Percentiles rank a stretch among this genome's conserved stretches.
These are phyloP conservation scores for Elsinoe arachidis DNA, from an alignment of 2,329 filamentous ascomycete genomes.

Conservation along the genomic window DNA sequence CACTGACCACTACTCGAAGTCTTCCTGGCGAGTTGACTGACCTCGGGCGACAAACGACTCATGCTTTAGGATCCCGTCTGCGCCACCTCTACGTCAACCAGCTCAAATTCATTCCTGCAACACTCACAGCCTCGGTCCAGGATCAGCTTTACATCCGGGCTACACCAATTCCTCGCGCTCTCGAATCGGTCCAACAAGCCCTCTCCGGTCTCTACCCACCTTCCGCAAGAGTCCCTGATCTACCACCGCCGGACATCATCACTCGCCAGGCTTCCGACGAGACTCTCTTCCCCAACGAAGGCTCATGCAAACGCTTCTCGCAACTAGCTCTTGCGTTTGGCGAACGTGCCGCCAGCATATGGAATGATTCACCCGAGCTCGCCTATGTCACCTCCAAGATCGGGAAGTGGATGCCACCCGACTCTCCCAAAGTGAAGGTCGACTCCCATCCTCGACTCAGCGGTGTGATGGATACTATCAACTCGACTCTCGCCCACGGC, in stretches of 20 bases:
- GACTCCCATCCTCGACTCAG: slow-evolving; percentile 76
- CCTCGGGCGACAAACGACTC: slow-evolving; percentile 40
- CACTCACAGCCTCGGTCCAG: slow-evolving; percentile 33
- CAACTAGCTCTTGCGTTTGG: slow-evolving; percentile 41
- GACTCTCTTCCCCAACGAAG: slow-evolving; percentile 43
- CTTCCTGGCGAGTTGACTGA: slow-evolving; percentile 44
- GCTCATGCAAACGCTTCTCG: slow-evolving; percentile 39
- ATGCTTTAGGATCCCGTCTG: slow-evolving; percentile 40
- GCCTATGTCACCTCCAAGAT: slow-evolving; percentile 68
- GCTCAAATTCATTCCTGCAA: slow-evolving; percentile 39
- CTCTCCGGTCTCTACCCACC: slow-evolving; percentile 42
- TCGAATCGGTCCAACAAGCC: slow-evolving; percentile 44
- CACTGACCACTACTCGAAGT: slow-evolving; percentile 18
- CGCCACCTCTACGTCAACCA: slow-evolving; percentile 43
- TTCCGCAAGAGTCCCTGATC: slow-evolving; percentile 32
- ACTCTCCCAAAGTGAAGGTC: slow-evolving; percentile 59
- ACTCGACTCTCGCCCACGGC: slow-evolving; percentile 78
- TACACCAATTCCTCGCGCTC: slow-evolving; percentile 42
- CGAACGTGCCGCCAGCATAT: slow-evolving; percentile 37
- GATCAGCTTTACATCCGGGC: slow-evolving; percentile 37
- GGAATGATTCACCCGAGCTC: slow-evolving; percentile 64
- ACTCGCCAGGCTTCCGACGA: slow-evolving; percentile 39
- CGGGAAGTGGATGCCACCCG: slow-evolving; percentile 76
- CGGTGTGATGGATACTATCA: slow-evolving; percentile 91
- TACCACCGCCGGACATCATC: slow-evolving; percentile 37